Conservation (phyloP, 225 moss, liverwort and hornwort species). For the Antitrichia curtipendula region DNA sequence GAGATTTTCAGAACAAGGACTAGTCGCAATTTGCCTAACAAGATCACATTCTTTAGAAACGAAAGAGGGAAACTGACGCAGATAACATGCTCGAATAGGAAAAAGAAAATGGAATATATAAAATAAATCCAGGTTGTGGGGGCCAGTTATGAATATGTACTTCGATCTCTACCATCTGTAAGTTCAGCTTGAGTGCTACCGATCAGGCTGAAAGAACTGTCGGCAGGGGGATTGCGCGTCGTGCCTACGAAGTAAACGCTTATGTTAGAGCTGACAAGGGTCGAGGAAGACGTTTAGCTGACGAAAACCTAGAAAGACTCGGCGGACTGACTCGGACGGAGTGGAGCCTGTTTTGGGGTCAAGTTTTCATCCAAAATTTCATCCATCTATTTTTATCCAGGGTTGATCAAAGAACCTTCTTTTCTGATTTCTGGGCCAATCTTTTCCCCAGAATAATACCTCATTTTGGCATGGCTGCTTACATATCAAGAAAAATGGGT, state of each 20-base stretch:
- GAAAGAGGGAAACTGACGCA: neutral
- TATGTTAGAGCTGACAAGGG: neutral
- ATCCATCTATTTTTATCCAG: neutral
- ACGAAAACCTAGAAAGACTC: too few species aligned
- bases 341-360: neutral
- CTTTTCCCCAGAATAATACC: neutral
- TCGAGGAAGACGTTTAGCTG: neutral
- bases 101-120: too few species aligned
- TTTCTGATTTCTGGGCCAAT: neutral
- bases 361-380: neutral
- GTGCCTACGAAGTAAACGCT: neutral
- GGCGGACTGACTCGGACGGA: too few species aligned
- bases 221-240: neutral
- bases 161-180: neutral
- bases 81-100: neutral
- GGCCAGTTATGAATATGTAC: too few species aligned
- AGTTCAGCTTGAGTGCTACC: neutral
- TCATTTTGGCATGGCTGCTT: neutral
- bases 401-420: too few species aligned
- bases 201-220: neutral
- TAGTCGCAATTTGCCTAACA: neutral
- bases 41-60: neutral
- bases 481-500: rapidly evolving
- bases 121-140: neutral
- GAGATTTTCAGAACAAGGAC: neutral